A percentile compares a stretch with the other conserved stretches of the same genome.
phyloP scores from a whole-genome alignment of 1,139 yeast species.

The Arxiozyma heterogenica region DNA sequence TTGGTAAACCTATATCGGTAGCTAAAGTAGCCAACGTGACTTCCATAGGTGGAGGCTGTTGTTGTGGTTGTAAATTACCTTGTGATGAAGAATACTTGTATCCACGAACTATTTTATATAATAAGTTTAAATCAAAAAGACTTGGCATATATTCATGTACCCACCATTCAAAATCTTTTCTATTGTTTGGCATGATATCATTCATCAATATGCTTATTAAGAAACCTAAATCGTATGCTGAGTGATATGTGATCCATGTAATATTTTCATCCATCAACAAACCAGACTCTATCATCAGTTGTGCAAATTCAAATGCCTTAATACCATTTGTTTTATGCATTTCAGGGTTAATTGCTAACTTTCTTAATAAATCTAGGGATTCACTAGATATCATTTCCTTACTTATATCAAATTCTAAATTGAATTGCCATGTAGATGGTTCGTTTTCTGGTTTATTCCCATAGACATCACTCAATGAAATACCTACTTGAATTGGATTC shows the following conservation, averaged over 20 bases:
- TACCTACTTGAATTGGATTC: constrained; percentile 77
- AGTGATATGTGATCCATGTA: constrained; percentile 87
- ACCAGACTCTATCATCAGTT: constrained; percentile 78
- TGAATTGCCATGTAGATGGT: constrained; percentile 92
- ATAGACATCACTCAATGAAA: constrained; percentile 70
- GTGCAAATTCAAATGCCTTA: constrained; percentile 72
- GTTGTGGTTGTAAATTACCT: constrained; percentile 11
- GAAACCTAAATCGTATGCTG: constrained; percentile 93
- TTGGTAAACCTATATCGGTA: constrained; percentile 49
- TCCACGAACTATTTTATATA: constrained; percentile 47
- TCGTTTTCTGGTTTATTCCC: constrained; percentile 66
- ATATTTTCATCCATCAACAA: constrained; percentile 62
- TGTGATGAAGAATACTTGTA: constrained; percentile 19
- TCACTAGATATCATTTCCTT: constrained; percentile 77
- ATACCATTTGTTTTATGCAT: constrained; percentile 74
- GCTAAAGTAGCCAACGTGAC: constrained; percentile 34
- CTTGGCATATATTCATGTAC: constrained; percentile 69
- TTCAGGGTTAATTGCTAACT: constrained; percentile 76
- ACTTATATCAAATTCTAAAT: constrained; percentile 68
- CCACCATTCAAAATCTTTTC: constrained; percentile 69
- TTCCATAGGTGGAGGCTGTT: constrained; percentile 11
- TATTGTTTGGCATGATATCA: constrained; percentile 70
- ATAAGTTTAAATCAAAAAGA: constrained; percentile 73
- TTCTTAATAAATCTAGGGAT: constrained; percentile 63
- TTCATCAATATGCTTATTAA: constrained; percentile 69